Base-by-base conservation (phyloP, 1,284 basidiomycete species). In the Malassezia dermatis region DNA sequence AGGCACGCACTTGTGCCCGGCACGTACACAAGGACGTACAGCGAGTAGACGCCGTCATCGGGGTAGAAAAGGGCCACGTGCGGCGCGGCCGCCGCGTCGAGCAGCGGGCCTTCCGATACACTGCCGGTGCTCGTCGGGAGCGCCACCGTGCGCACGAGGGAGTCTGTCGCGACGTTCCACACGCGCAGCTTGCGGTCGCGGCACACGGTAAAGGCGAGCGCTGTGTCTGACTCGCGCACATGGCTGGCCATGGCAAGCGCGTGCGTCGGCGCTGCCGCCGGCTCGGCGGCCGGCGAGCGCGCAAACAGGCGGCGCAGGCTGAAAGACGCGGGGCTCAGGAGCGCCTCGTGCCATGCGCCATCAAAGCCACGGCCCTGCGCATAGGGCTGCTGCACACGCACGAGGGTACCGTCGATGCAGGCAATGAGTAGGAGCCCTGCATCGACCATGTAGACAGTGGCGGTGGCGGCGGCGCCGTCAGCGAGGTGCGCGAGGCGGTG, bases 141-240 rank as follows among this genome's bases (percentile, higher is more conserved):
- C 27, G 64, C 67, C 48, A 71, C 51, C 26, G 62, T 65, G 30
- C 67, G 65, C 19, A 73, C 56, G 53, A 69, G 67, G 11, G 61
- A 60, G 30, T 71, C 69, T n/a, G 64, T 62, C 28, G 59, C 44
- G 13, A 73, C 49, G 40, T 66, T 69, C 70, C 70, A 73, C 11
- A 69, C 62, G 8, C 70, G 59, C 32, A 73, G 58, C 55, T 68
- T 69, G 37, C 69, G 65, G 45, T 73, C 70, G 12, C 63, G 57
- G 37, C 66, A 67, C 15, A 64, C 62, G 26, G 63, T 59, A 17
- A 70, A 66, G 2, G 64, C 69, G 42, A 68, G 48, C 28, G 65
- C 57, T 11, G 52, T 58, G 35, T 58, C 61, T 7, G 43, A 41
- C 13, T 60, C 61, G 17, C 56, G 56, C 7, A 61, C 51, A 43